Conservation (phyloP, 2,329 filamentous ascomycete species). For the Hymenoscyphus occultus region DNA sequence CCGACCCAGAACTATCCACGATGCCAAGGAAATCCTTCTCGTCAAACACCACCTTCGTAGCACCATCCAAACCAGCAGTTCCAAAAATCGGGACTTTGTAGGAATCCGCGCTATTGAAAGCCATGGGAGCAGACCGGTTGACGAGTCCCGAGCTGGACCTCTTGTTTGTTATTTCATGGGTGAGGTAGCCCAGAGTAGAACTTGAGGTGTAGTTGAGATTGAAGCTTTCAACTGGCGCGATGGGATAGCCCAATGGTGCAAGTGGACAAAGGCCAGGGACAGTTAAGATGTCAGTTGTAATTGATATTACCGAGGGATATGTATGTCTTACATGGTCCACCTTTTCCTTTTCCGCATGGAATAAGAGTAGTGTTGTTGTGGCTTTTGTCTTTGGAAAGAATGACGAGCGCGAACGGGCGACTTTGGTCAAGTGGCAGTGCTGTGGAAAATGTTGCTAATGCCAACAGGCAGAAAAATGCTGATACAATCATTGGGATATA, state of each 20-base stretch:
- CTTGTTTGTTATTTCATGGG: not conserved
- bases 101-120: not conserved
- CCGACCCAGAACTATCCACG: no score
- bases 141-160: not conserved
- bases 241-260: not conserved
- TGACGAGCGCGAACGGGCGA: not conserved
- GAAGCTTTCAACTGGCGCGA: not conserved
- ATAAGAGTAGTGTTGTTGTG: not conserved
- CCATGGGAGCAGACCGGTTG: not conserved
- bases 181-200: not conserved
- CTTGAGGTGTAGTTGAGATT: not conserved
- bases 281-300: not conserved
- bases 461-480: not conserved
- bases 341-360: not conserved
- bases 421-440: not conserved
- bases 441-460: not conserved
- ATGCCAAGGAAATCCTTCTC: not conserved
- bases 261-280: not conserved
- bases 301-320: not conserved
- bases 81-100: not conserved
- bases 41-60: not conserved
- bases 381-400: not conserved
- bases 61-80: not conserved
- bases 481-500: not conserved
- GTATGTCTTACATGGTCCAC: not conserved